These are phyloP conservation scores for Tolypocladium guangdongense DNA, from an alignment of 2,329 filamentous ascomycete genomes.

Conservation along the genomic window DNA sequence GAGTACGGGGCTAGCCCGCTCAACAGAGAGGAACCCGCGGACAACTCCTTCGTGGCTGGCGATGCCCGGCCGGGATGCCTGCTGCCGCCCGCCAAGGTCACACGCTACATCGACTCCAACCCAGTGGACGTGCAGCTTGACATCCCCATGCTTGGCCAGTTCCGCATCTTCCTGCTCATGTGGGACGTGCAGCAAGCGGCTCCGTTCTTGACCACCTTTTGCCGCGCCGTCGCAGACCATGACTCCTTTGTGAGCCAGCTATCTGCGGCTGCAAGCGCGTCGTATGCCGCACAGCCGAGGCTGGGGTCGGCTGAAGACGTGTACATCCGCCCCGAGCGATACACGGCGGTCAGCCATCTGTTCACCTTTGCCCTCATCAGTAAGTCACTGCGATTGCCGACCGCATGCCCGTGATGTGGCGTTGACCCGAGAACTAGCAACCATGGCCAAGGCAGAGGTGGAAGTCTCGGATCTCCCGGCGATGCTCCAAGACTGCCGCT, in stretches of 20 bases:
- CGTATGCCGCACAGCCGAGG: constrained; percentile 50
- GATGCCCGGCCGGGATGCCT: constrained; percentile 42
- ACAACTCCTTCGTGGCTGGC: constrained; percentile 30
- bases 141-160: constrained; percentile 67
- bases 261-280: constrained; percentile 46
- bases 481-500: constrained; percentile 52
- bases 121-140: constrained; percentile 69
- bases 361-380: constrained; percentile 62
- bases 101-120: constrained; percentile 66
- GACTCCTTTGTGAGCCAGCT: constrained; percentile 48
- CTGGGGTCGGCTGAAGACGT: constrained; percentile 49
- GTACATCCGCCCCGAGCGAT: constrained; percentile 56
- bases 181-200: constrained; percentile 46
- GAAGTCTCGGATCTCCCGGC: constrained; percentile 56
- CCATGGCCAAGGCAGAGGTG: constrained; percentile 49
- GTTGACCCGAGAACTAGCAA: constrained; percentile 27
- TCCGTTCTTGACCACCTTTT: constrained; percentile 50
- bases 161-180: constrained; percentile 62
- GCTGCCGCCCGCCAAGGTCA: constrained; percentile 58
- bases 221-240: constrained; percentile 37
- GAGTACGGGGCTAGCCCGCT: constrained; percentile 43
- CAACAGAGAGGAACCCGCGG: constrained; percentile 28
- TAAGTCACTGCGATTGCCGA: constrained; percentile 22
- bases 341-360: constrained; percentile 55
- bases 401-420: background rate